Conservation (phyloP, 495 filamentous ascomycete genomes). For the Mytilinidion resinicola region DNA sequence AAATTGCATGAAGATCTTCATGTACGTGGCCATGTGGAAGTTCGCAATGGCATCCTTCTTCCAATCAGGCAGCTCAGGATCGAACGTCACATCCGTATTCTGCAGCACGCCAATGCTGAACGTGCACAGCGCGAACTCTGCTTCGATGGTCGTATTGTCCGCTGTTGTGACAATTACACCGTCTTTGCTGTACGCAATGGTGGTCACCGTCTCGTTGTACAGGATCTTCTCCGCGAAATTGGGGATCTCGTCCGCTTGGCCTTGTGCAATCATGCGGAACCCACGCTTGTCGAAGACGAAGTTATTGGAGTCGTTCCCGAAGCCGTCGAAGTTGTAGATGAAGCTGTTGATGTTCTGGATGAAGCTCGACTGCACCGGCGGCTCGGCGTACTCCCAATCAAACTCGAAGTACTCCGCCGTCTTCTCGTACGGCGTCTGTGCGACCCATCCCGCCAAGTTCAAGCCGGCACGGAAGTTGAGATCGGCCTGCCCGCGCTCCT, state of each 20-base stretch:
- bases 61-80: slow-evolving; percentile 55
- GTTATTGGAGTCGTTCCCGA: slow-evolving; percentile 42
- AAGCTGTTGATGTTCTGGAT: too few species aligned
- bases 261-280: slow-evolving; percentile 53
- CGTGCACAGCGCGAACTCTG: slow-evolving; percentile 28
- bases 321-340: too few species aligned
- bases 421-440: too few species aligned
- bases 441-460: too few species aligned
- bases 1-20: slow-evolving; percentile 70
- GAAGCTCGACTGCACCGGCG: too few species aligned
- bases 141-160: too few species aligned
- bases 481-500: too few species aligned
- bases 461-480: too few species aligned
- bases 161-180: slow-evolving; percentile 44
- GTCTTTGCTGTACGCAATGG: slow-evolving; percentile 46
- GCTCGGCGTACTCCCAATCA: too few species aligned
- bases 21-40: slow-evolving; percentile 67
- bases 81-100: slow-evolving; percentile 52
- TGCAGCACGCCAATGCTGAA: slow-evolving; percentile 63
- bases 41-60: slow-evolving; percentile 57
- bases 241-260: slow-evolving; percentile 55
- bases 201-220: slow-evolving; percentile 41
- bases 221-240: slow-evolving; percentile 49
- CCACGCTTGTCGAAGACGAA: slow-evolving; percentile 59
- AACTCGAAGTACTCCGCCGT: too few species aligned